Evolutionary conservation across 441 rosid genomes (phyloP).

Genomic region (Brassica hybrid): DNA sequence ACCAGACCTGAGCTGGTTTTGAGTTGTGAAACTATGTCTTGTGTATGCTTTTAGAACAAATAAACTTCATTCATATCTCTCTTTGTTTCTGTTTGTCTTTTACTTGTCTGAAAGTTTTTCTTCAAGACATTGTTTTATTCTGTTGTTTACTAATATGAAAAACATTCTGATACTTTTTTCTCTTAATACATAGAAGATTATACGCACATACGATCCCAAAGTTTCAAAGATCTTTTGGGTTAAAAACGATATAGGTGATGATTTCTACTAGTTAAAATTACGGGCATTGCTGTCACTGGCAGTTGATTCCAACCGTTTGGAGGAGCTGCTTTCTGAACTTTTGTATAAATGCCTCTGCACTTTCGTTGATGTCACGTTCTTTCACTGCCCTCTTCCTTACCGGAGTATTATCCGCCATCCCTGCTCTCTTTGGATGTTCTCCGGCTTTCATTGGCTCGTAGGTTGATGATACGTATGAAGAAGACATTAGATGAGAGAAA

Average conservation of each 20-base stretch:
- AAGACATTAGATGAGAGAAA: constrained; percentile 18
- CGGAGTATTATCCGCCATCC: constrained; percentile 15
- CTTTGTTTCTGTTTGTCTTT: constrained; percentile 13
- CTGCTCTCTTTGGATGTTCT: constrained; percentile 19
- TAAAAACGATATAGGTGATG: neutral
- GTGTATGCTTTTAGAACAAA: constrained; percentile 41
- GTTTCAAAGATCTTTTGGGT: neutral
- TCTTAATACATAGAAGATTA: constrained; percentile 25
- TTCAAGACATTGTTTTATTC: constrained; percentile 19
- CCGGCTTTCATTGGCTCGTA: constrained; percentile 22
- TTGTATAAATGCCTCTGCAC: constrained; percentile 83
- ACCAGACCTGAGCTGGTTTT: constrained; percentile 21
- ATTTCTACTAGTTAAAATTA: neutral
- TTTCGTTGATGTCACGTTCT: constrained; percentile 61
- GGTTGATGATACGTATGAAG: constrained; percentile 26
- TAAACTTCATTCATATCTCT: constrained; percentile 32
- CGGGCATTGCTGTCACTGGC: constrained; percentile 21
- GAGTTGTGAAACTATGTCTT: constrained; percentile 36
- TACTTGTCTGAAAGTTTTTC: constrained; percentile 27
- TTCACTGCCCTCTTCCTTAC: constrained; percentile 24
- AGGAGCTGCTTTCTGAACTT: constrained; percentile 75
- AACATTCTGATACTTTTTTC: neutral
- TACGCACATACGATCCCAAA: constrained; percentile 29
- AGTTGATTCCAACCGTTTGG: constrained; percentile 65
- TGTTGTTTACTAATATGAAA: neutral